Conservation (phyloP, 2,329 filamentous ascomycete species). For the Gliomastix tumulicola region DNA sequence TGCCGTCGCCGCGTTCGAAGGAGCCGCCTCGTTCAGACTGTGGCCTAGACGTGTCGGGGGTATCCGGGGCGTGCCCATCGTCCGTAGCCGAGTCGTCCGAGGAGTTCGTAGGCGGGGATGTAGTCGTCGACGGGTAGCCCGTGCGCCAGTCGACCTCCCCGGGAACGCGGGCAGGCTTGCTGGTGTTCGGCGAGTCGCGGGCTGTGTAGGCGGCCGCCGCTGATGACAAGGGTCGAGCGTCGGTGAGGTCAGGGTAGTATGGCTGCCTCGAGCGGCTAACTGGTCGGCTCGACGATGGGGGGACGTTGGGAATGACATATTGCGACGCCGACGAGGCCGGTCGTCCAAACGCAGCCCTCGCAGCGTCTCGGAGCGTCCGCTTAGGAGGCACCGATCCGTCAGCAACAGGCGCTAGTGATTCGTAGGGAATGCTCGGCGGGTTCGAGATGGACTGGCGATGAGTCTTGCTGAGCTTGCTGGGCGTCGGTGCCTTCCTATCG, state of each 20-base stretch:
- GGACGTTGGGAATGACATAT: no score
- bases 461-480: no score
- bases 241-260: no score
- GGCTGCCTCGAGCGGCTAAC: not conserved
- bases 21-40: slow-evolving; percentile 27
- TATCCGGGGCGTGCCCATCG: slow-evolving; percentile 27
- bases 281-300: not conserved
- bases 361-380: slow-evolving; percentile 25
- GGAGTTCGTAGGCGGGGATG: slow-evolving; percentile 15
- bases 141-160: slow-evolving; percentile 2
- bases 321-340: no score
- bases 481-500: no score
- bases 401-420: slow-evolving; percentile 11
- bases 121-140: no score
- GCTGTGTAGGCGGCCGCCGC: no score
- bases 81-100: slow-evolving; percentile 31
- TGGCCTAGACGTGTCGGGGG: slow-evolving; percentile 30
- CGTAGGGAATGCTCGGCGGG: slow-evolving; percentile 20
- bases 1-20: not conserved
- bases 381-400: slow-evolving; percentile 12
- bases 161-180: not conserved
- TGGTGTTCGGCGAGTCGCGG: not conserved
- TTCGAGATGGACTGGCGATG: no score
- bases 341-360: slow-evolving; percentile 20
- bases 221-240: no score